Evolutionary conservation across 805 yeast genomes (phyloP), one percentile per base, ranked within the genome.

Genomic region (Starmerella etchellsii): DNA sequence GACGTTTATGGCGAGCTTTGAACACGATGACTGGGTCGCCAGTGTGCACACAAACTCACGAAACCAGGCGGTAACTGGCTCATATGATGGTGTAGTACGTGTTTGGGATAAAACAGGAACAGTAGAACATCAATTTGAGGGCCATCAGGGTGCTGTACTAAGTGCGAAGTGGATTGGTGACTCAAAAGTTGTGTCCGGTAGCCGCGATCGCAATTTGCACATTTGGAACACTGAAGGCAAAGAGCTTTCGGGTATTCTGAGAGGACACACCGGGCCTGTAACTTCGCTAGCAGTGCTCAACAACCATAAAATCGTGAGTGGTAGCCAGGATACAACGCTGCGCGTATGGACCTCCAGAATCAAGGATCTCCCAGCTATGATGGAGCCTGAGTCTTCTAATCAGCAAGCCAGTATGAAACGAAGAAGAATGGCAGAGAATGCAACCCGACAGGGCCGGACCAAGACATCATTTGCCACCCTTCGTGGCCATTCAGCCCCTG

Each of bases 1-100:
- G n/a, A 76, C 88, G 21, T 87, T 74, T 55, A 66, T 85, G 48
- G 84, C 93, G 2, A 78, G 94, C 34, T 91, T 79, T 62, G 74
- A 76, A 55, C 85, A 88, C 56, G 95, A 88, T 47, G 98, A 91
- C 62, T 91, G 98, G 98, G 74, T 91, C 20, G 82, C 95, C 19
- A 71, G 93, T 1, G 69, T 80, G 21, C 74, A 74, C 55, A 59
- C 47, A 36, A 52, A 58, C 34, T 46, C 50, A 4, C 60, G 65
- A 32, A 69, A 76, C 25, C 70, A 70, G 54, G 81, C 88, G 40
- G 67, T 85, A 34, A 76, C 91, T 13, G 98, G 97, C 30, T 77
- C 94, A 0, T 91, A 87, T 56, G 98, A 91, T 59, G 97, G 97
- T 52, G 72, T 88, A 24, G 95, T 88, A 20, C 73, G 97, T 49